phyloP scores from a whole-genome alignment of 805 yeast species.

The Myxozyma monticola region DNA sequence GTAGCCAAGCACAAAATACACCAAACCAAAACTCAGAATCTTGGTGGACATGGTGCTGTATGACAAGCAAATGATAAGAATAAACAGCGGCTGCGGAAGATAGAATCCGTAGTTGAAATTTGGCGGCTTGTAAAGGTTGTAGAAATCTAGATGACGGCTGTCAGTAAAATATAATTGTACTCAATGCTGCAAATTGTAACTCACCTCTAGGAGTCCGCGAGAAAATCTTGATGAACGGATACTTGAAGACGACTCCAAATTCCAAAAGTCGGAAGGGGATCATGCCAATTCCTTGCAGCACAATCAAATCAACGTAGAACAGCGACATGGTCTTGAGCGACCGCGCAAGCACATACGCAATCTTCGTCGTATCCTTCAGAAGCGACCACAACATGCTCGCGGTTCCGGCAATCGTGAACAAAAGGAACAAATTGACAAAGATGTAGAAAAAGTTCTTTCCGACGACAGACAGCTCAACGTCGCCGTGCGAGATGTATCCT shows the following conservation, averaged over 20 bases:
- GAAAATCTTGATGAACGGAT: constrained; percentile 62
- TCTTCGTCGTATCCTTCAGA: constrained; percentile 82
- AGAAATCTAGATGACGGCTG: constrained; percentile 51
- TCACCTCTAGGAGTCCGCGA: constrained; percentile 71
- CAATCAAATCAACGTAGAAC: constrained; percentile 85
- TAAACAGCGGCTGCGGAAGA: constrained; percentile 86
- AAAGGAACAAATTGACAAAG: constrained; percentile 88
- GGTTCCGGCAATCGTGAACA: constrained; percentile 91
- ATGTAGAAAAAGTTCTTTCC: constrained; percentile 92
- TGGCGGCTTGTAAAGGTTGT: constrained; percentile 81
- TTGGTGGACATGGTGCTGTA: constrained; percentile 89
- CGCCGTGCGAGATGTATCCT: constrained; percentile 89
- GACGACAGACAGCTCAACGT: constrained; percentile 85
- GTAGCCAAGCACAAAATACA: constrained; percentile 82
- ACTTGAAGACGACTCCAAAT: constrained; percentile 72
- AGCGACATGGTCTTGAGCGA: constrained; percentile 76
- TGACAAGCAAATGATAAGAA: constrained; percentile 78
- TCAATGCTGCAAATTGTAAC: too few species aligned
- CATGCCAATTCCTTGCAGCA: constrained; percentile 77
- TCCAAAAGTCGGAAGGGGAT: constrained; percentile 84
- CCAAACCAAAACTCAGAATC: constrained; percentile 77
- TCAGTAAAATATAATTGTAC: too few species aligned
- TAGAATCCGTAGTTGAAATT: constrained; percentile 86
- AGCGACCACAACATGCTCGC: constrained; percentile 78
- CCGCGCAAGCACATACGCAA: constrained; percentile 83